phyloP scores from a whole-genome alignment of 441 rosid genomes.

The Erodium texanum region DNA sequence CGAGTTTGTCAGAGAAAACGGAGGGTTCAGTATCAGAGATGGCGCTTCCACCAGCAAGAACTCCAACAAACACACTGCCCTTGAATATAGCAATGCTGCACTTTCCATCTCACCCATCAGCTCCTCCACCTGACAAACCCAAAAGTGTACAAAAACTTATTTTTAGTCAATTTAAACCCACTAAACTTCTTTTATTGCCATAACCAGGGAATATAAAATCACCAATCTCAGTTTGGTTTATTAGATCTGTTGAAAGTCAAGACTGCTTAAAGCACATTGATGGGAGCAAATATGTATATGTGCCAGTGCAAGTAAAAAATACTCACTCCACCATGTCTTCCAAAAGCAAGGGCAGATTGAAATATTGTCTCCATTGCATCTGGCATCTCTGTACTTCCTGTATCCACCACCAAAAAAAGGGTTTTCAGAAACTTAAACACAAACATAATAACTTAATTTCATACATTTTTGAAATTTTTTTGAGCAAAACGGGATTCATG shows the following conservation, averaged over 20 bases:
- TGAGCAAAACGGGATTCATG: background rate
- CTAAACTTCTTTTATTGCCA: background rate
- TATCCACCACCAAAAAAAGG: constrained; percentile 11
- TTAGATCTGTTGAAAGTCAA: no score
- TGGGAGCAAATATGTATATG: background rate
- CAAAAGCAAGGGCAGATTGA: constrained; percentile 76
- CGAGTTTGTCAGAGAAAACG: constrained; percentile 79
- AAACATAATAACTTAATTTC: background rate
- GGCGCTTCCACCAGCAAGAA: constrained; percentile 90
- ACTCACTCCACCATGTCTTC: constrained; percentile 76
- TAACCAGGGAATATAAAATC: no score
- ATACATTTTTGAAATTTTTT: no score
- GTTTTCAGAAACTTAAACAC: background rate
- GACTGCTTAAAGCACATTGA: background rate
- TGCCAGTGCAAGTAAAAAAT: background rate
- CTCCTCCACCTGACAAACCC: constrained; percentile 63
- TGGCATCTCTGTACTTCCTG: constrained; percentile 76
- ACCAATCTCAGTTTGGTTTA: no score
- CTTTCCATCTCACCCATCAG: constrained; percentile 57
- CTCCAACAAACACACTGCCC: constrained; percentile 56
- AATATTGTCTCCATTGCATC: constrained; percentile 92
- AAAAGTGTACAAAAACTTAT: background rate
- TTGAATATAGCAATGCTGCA: constrained; percentile 54
- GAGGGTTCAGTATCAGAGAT: constrained; percentile 71
- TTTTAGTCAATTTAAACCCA: background rate